Percentiles rank a stretch among this genome's conserved stretches.
phyloP scores from a whole-genome alignment of 352 stramenopile species.

The Phytopythium oedochilum region DNA sequence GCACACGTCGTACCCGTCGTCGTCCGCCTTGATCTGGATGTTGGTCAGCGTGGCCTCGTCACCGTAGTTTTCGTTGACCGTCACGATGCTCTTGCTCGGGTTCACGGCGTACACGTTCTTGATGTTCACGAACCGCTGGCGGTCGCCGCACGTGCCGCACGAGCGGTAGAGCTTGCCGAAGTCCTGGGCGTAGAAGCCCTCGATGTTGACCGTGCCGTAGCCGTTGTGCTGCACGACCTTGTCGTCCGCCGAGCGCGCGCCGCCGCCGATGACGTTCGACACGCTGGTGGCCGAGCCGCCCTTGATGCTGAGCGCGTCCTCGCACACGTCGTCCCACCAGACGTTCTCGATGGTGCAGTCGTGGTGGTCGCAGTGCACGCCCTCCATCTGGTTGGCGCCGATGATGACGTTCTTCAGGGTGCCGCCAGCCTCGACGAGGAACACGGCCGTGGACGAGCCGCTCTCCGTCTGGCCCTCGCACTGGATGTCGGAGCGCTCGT shows the following conservation, averaged over 20 bases:
- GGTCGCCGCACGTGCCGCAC: slow-evolving; percentile 26
- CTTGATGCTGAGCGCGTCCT: slow-evolving; percentile 35
- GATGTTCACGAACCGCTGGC: slow-evolving; percentile 25
- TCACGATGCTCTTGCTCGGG: slow-evolving; percentile 28
- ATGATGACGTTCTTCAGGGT: slow-evolving; percentile 37
- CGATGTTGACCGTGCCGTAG: slow-evolving; percentile 32
- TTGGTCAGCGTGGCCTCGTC: slow-evolving; percentile 33
- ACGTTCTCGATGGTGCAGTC: slow-evolving; percentile 29
- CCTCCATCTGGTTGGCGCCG: slow-evolving; percentile 20
- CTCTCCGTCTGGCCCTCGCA: slow-evolving; percentile 23
- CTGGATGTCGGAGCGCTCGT: slow-evolving; percentile 32
- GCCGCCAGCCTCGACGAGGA: slow-evolving; percentile 19
- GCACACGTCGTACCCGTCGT: slow-evolving; percentile 15
- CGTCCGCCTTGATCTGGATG: slow-evolving; percentile 25
- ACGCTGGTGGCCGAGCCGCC: slow-evolving; percentile 28
- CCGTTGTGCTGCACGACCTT: slow-evolving; percentile 42
- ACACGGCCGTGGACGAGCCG: slow-evolving; percentile 19
- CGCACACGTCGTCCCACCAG: slow-evolving; percentile 28
- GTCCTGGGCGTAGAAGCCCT: slow-evolving; percentile 37
- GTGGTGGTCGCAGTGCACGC: slow-evolving; percentile 18
- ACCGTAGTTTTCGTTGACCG: slow-evolving; percentile 32
- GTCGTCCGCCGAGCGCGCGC: slow-evolving; percentile 24
- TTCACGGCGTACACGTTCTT: slow-evolving; percentile 31
- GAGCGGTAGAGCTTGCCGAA: slow-evolving; percentile 33
- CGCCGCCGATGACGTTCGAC: slow-evolving; percentile 22